These are phyloP conservation scores for Albugo laibachii DNA, from an alignment of 352 stramenopile genomes.

Conservation along the genomic window DNA sequence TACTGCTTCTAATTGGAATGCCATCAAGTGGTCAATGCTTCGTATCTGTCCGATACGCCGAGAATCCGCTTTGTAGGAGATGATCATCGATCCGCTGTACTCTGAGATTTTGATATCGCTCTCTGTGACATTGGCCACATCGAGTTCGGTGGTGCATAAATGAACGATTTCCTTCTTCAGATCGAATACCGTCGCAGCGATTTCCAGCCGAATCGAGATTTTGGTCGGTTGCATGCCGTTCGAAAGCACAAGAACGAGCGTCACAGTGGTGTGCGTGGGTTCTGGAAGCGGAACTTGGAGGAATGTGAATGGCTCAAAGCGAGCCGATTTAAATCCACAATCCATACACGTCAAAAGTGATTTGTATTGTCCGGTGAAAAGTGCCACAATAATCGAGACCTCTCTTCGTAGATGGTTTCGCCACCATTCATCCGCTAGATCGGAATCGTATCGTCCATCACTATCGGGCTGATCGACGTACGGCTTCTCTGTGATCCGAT, in stretches of 20 bases:
- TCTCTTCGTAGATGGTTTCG: constrained; percentile 94
- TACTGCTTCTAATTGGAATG: constrained; percentile 65
- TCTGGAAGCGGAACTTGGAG: constrained; percentile 75
- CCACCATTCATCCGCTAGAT: constrained; percentile 99
- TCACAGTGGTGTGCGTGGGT: constrained; percentile 66
- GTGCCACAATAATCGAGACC: constrained; percentile 96
- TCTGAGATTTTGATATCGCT: constrained; percentile 75
- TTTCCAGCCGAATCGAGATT: constrained; percentile 56
- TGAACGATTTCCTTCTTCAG: constrained; percentile 73
- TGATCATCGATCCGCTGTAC: constrained; percentile 69
- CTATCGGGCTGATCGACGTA: constrained; percentile 97
- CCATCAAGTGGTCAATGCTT: constrained; percentile 70
- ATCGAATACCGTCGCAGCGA: constrained; percentile 71
- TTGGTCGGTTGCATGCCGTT: constrained; percentile 56
- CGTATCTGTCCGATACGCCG: constrained; percentile 68
- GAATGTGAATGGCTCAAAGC: constrained; percentile 88
- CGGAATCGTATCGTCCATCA: constrained; percentile 92
- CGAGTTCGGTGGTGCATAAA: constrained; percentile 55
- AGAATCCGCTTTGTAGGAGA: constrained; percentile 76
- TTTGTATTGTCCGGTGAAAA: constrained; percentile 99
- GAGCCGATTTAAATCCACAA: constrained; percentile 88
- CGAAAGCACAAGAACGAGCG: constrained; percentile 51
- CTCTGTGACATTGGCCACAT: constrained; percentile 32
- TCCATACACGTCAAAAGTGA: constrained; percentile 89
- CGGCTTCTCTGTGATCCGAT: constrained; percentile 90